Conservation (phyloP, 345 rosid species). For the Luvunga scandens region DNA sequence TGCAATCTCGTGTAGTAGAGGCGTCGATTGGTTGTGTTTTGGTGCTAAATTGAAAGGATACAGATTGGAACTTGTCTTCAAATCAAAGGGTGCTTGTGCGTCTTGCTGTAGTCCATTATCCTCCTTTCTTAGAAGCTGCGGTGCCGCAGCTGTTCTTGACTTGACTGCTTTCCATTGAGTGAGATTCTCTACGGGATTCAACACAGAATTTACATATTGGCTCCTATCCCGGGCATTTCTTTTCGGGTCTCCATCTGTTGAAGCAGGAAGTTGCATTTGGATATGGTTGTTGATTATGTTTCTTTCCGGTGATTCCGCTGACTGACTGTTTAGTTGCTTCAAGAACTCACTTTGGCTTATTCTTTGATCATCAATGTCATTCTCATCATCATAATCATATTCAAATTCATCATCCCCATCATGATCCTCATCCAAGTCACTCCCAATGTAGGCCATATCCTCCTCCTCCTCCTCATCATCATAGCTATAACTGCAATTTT, state of each 20-base stretch:
- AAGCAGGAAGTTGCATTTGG: constrained; percentile 5
- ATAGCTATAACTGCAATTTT: constrained; percentile 51
- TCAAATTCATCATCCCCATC: constrained; percentile 19
- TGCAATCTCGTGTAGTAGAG: constrained; percentile 40
- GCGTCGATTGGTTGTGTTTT: constrained; percentile 29
- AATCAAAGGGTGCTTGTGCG: constrained; percentile 5
- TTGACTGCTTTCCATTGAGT: constrained; percentile 83
- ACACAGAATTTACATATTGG: constrained; percentile 47
- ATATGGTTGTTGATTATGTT: constrained; percentile 15
- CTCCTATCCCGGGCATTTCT: constrained; percentile 41
- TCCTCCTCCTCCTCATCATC: constrained; percentile 75
- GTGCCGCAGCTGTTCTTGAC: constrained; percentile 40
- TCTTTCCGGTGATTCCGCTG: constrained; percentile 10
- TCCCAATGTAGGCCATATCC: constrained; percentile 43
- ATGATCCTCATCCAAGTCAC: constrained; percentile 53
- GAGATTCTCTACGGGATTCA: constrained; percentile 80
- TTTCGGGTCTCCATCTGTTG: constrained; percentile 14
- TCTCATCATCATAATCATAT: constrained; percentile 11
- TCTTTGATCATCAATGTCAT: constrained; percentile 25
- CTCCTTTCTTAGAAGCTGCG: constrained; percentile 52
- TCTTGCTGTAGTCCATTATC: constrained; percentile 35
- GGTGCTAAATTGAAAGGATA: constrained; percentile 6
- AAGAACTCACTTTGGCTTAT: constrained; percentile 9
- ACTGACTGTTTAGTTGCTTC: background rate
- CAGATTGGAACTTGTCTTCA: constrained; percentile 13